A percentile compares a stretch with the other conserved stretches of the same genome.
Evolutionary conservation across 225 moss, liverwort and hornwort species (phyloP).

Genomic region (Rhytidiadelphus loreus): DNA sequence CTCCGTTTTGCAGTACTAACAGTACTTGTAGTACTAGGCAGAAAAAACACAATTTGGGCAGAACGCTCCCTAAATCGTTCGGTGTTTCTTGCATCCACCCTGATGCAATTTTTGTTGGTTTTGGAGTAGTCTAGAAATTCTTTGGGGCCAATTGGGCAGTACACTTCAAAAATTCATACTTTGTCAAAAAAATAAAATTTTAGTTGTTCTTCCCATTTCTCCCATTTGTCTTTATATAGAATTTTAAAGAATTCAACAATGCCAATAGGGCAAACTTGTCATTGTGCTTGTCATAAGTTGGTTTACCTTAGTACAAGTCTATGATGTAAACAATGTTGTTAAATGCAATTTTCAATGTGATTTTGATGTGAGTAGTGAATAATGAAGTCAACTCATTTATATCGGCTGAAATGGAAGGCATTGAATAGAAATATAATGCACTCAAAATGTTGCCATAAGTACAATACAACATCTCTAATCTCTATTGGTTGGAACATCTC

Average conservation of each 20-base stretch:
- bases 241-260: neutral
- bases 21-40: too few species aligned
- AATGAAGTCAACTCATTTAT: neutral
- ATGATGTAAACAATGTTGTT: rapidly evolving
- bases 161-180: neutral
- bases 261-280: neutral
- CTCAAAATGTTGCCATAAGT: neutral
- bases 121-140: too few species aligned
- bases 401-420: neutral
- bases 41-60: too few species aligned
- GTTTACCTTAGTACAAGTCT: neutral
- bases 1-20: too few species aligned
- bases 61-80: too few species aligned
- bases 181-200: neutral
- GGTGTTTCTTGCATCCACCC: too few species aligned
- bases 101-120: too few species aligned
- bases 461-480: neutral
- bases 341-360: rapidly evolving
- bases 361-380: neutral
- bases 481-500: too few species aligned
- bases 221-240: neutral
- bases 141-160: too few species aligned
- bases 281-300: neutral
- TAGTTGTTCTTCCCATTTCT: rapidly evolving
- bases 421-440: neutral